Conservation (phyloP, 805 yeast species). For the Ogataea wickerhamii region DNA sequence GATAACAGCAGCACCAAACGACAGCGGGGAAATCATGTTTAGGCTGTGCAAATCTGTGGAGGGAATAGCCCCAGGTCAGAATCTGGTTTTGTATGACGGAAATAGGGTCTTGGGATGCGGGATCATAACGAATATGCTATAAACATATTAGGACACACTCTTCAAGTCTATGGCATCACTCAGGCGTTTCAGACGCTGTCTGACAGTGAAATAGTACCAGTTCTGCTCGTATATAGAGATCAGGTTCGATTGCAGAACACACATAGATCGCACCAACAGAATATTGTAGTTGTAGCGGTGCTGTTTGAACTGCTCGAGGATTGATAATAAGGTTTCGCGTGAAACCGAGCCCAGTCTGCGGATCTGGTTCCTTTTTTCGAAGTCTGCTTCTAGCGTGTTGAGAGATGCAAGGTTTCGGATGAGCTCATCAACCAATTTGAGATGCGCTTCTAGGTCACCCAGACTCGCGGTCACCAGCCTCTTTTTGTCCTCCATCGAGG, state of each 20-base stretch:
- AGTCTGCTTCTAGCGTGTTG: constrained; percentile 10
- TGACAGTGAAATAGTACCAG: constrained; percentile 10
- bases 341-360: constrained; percentile 7
- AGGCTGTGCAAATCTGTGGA: constrained; percentile 44
- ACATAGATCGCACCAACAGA: constrained; percentile 16
- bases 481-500: constrained; percentile 10
- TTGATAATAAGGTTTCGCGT: not conserved
- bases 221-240: constrained; percentile 18
- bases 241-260: constrained; percentile 17
- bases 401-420: constrained; percentile 5
- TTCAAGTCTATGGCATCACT: not conserved
- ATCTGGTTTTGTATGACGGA: constrained; percentile 65
- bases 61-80: constrained; percentile 91
- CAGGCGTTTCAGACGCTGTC: constrained; percentile 1
- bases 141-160: too few species aligned
- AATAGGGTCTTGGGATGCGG: constrained; percentile 71
- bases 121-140: constrained; percentile 27
- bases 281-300: constrained; percentile 10
- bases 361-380: constrained; percentile 6
- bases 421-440: constrained; percentile 13
- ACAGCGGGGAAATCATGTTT: constrained; percentile 29
- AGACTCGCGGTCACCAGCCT: constrained; percentile 13
- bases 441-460: constrained; percentile 5
- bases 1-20: constrained; percentile 4
- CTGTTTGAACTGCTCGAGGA: constrained; percentile 10